A percentile compares a stretch with the other conserved stretches of the same genome.
Conservation (phyloP, 176 grass and related monocot genomes). For the Eleusine coracana region DNA sequence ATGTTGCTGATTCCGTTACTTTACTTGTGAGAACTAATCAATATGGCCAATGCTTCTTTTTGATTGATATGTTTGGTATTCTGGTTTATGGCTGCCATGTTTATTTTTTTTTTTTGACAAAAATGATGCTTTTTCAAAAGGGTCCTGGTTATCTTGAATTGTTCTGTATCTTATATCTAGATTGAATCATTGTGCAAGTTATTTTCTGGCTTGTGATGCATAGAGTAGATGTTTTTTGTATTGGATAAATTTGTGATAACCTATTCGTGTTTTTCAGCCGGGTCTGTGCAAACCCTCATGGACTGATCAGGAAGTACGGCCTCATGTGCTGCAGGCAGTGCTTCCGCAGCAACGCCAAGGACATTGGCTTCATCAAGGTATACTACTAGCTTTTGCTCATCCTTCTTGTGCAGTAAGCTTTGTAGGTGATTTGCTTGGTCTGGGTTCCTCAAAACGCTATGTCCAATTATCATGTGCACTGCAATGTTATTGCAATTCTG, state of each 20-base stretch:
- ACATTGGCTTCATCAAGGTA: slow-evolving; percentile 99
- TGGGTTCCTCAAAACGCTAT: not conserved
- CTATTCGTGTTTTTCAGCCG: slow-evolving; percentile 48
- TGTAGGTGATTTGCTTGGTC: not conserved
- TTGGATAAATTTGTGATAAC: not conserved
- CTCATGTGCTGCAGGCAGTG: slow-evolving; percentile 98
- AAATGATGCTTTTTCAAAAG: not conserved
- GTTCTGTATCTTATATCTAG: no score
- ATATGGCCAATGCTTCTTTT: not conserved
- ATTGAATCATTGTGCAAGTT: not conserved
- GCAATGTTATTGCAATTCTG: not conserved
- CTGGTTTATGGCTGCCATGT: not conserved
- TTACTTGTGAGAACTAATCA: not conserved
- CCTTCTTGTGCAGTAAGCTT: not conserved
- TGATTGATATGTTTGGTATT: not conserved
- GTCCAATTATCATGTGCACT: not conserved
- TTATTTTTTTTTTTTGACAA: no score
- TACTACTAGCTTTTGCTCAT: not conserved
- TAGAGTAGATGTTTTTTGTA: not conserved
- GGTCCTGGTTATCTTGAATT: not conserved
- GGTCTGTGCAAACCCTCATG: slow-evolving; percentile 85
- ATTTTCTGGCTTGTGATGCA: not conserved
- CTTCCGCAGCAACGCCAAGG: slow-evolving; percentile 94
- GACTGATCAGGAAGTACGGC: slow-evolving; percentile 88
- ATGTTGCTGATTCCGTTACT: not conserved